These are phyloP conservation scores for Cinnamomum micranthum DNA, from an alignment of 164 flowering plant genomes.

Conservation along the genomic window DNA sequence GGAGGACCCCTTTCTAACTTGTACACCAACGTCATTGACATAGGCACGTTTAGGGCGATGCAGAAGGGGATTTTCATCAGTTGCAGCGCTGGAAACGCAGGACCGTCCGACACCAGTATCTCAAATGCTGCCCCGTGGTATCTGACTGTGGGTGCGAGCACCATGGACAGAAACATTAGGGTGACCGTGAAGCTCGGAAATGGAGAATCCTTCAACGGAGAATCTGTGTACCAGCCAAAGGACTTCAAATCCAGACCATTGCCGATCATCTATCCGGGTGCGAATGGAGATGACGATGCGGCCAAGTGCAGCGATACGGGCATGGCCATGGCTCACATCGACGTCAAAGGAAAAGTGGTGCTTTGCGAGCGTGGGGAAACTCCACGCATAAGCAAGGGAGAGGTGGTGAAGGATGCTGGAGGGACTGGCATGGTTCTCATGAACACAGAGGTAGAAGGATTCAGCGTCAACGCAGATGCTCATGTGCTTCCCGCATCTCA, in stretches of 20 bases:
- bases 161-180: conserved; percentile 29
- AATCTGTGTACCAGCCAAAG: conserved; percentile 24
- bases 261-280: background rate
- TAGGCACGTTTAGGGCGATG: conserved; percentile 33
- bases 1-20: background rate
- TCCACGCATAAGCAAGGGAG: conserved; percentile 21
- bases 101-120: conserved; percentile 18
- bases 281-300: background rate
- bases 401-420: conserved; percentile 30
- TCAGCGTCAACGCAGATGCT: conserved; percentile 22
- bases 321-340: background rate
- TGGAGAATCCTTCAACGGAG: conserved; percentile 24
- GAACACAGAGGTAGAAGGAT: conserved; percentile 13
- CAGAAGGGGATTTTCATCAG: conserved; percentile 1
- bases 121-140: conserved; percentile 44
- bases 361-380: conserved; percentile 22
- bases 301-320: background rate
- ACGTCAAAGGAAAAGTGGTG: conserved; percentile 32
- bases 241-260: conserved; percentile 4
- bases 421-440: conserved; percentile 28
- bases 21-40: conserved; percentile 11
- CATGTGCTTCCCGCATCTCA: conserved; percentile 46
- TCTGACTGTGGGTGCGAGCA: conserved; percentile 52
- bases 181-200: conserved; percentile 13
- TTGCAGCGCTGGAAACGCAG: conserved; percentile 22